phyloP scores from a whole-genome alignment of 495 filamentous ascomycete genomes.

The Trichoderma gamsii region DNA sequence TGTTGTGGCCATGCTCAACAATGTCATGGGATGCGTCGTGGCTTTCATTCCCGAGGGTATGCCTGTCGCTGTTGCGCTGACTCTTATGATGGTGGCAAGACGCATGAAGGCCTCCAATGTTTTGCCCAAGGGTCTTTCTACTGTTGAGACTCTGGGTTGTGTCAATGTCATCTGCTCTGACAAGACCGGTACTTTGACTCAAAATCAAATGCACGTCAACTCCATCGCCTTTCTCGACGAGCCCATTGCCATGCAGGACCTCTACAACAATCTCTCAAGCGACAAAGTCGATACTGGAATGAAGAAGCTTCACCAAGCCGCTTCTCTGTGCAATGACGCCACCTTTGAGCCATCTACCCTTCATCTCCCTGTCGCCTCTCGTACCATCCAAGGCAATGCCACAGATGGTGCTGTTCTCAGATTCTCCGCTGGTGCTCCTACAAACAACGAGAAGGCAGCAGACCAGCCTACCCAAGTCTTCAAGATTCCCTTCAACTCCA shows the following conservation, averaged over 20 bases:
- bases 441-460: background rate
- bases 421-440: conserved; percentile 35
- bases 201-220: conserved; percentile 28
- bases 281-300: conserved; percentile 18
- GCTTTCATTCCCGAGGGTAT: conserved; percentile 71
- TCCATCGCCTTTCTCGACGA: conserved; percentile 9
- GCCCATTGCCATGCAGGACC: conserved; percentile 35
- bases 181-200: conserved; percentile 64
- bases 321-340: conserved; percentile 62
- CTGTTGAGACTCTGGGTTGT: conserved; percentile 62
- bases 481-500: conserved; percentile 68
- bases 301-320: conserved; percentile 44
- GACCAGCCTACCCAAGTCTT: conserved; percentile 54
- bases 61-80: conserved; percentile 59
- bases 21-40: conserved; percentile 64
- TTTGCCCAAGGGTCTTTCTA: conserved; percentile 59
- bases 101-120: conserved; percentile 59
- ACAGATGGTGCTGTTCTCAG: conserved; percentile 67
- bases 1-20: conserved; percentile 42
- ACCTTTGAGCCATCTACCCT: conserved; percentile 58
- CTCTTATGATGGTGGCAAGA: conserved; percentile 50
- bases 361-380: conserved; percentile 44
- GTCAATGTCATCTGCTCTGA: conserved; percentile 64
- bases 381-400: conserved; percentile 63
- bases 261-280: conserved; percentile 24